Conservation (phyloP, 164 flowering plant species). For the Brasenia schreberi region DNA sequence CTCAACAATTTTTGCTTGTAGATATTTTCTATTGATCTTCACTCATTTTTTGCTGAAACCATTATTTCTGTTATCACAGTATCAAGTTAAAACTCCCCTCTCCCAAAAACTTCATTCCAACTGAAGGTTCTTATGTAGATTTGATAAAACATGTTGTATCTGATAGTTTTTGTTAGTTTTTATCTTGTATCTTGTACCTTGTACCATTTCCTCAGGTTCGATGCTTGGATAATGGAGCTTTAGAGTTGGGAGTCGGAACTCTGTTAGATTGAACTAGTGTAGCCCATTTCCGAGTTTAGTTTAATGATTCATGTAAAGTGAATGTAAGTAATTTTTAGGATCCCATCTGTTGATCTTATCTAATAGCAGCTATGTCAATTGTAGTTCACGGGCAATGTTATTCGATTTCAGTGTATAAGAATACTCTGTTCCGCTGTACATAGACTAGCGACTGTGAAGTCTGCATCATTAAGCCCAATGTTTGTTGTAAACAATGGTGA, state of each 20-base stretch:
- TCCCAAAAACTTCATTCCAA: too few species aligned
- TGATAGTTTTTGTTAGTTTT: neutral
- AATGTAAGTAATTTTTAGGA: too few species aligned
- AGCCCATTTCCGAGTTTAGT: neutral
- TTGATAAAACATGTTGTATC: neutral
- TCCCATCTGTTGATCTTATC: too few species aligned
- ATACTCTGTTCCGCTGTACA: too few species aligned
- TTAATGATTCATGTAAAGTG: too few species aligned
- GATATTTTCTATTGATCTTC: neutral
- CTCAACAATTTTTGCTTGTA: neutral
- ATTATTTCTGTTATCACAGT: too few species aligned
- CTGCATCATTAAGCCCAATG: neutral
- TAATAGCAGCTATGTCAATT: too few species aligned
- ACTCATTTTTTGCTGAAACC: neutral
- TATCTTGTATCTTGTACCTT: neutral
- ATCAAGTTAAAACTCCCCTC: too few species aligned
- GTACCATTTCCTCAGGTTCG: neutral
- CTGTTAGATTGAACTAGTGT: neutral
- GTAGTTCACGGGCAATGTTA: too few species aligned
- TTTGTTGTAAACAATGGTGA: neutral
- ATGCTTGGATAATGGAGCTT: neutral
- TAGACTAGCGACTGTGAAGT: neutral
- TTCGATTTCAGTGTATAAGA: too few species aligned
- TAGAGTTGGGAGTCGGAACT: neutral
- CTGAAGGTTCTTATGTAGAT: too few species aligned